These are phyloP conservation scores for Paecilomyces formosus DNA, from an alignment of 2,329 filamentous ascomycete species.

Conservation along the genomic window DNA sequence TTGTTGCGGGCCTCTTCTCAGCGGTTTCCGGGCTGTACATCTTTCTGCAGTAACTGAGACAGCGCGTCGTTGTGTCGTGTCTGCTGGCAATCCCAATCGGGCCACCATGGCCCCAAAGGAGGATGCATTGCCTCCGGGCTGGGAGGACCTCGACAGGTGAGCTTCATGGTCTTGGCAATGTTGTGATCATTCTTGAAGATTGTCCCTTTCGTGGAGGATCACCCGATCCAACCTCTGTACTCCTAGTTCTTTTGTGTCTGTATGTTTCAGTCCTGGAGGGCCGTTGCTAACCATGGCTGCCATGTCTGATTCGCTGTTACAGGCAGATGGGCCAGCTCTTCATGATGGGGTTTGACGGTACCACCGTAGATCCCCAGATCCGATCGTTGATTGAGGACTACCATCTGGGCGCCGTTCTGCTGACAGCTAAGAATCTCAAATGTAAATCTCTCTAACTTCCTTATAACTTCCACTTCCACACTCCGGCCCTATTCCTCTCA, in stretches of 20 bases:
- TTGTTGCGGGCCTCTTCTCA: not conserved
- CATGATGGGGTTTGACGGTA: slow-evolving; percentile 63
- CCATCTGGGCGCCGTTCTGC: slow-evolving; percentile 75
- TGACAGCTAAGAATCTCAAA: slow-evolving; percentile 60
- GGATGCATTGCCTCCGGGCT: slow-evolving; percentile 32
- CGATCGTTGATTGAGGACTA: slow-evolving; percentile 56
- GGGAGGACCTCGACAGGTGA: slow-evolving; percentile 35
- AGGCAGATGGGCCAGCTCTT: slow-evolving; percentile 52
- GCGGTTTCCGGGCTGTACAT: not conserved
- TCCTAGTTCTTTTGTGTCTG: not conserved
- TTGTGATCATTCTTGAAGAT: slow-evolving; percentile 27
- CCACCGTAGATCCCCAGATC: slow-evolving; percentile 55
- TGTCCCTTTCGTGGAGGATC: slow-evolving; percentile 25
- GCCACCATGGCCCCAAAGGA: slow-evolving; percentile 33
- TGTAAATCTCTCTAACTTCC: slow-evolving; percentile 43
- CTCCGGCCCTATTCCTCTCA: slow-evolving; percentile 2
- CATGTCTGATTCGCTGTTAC: slow-evolving; percentile 68
- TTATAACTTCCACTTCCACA: slow-evolving; percentile 1
- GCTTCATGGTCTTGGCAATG: slow-evolving; percentile 14
- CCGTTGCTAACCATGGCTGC: slow-evolving; percentile 45
- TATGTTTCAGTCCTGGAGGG: slow-evolving; percentile 35
- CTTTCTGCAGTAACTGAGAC: not conserved
- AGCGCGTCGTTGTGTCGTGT: not conserved
- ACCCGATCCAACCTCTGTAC: slow-evolving; percentile 56
- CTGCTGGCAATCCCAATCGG: slow-evolving; percentile 8